Conservation (phyloP, 2,329 filamentous ascomycete species). For the Xylaria sp. region DNA sequence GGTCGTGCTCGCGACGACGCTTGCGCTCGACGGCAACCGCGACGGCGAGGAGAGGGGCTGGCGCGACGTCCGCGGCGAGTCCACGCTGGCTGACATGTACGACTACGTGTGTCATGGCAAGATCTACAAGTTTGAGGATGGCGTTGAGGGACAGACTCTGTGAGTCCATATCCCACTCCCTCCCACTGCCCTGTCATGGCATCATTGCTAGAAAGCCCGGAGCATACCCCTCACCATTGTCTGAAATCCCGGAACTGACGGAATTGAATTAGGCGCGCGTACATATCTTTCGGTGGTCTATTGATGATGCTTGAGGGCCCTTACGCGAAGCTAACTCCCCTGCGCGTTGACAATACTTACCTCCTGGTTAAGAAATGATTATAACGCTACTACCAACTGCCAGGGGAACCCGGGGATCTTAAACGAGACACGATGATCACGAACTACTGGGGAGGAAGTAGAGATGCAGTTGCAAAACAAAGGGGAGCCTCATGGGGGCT, state of each 20-base stretch:
- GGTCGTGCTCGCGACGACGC: conserved; percentile 81
- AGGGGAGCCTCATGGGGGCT: conserved; percentile 7
- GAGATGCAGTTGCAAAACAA: conserved; percentile 17
- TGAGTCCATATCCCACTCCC: conserved; percentile 54
- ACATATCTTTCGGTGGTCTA: conserved; percentile 90
- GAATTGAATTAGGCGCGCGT: conserved; percentile 73
- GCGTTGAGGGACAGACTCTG: conserved; percentile 80
- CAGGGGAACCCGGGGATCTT: neutral
- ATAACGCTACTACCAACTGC: neutral
- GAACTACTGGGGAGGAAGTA: conserved; percentile 18
- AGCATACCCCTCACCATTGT: neutral
- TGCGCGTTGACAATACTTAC: conserved; percentile 93
- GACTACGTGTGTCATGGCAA: conserved; percentile 90
- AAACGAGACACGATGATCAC: conserved; percentile 23
- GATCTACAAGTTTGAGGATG: conserved; percentile 87
- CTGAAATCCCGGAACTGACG: conserved; percentile 1
- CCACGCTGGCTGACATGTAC: conserved; percentile 76
- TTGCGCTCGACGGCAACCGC: conserved; percentile 62
- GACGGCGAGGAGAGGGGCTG: conserved; percentile 63
- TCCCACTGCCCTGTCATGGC: neutral
- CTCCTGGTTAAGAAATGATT: conserved; percentile 86
- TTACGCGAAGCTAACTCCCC: conserved; percentile 90
- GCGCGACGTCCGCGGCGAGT: conserved; percentile 71
- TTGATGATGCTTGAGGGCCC: conserved; percentile 91
- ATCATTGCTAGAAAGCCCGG: neutral